Percentiles rank a stretch among this genome's conserved stretches.
These are phyloP conservation scores for Arthrobotrys sphaeroides DNA, from an alignment of 2,329 filamentous ascomycete species.

Conservation along the genomic window DNA sequence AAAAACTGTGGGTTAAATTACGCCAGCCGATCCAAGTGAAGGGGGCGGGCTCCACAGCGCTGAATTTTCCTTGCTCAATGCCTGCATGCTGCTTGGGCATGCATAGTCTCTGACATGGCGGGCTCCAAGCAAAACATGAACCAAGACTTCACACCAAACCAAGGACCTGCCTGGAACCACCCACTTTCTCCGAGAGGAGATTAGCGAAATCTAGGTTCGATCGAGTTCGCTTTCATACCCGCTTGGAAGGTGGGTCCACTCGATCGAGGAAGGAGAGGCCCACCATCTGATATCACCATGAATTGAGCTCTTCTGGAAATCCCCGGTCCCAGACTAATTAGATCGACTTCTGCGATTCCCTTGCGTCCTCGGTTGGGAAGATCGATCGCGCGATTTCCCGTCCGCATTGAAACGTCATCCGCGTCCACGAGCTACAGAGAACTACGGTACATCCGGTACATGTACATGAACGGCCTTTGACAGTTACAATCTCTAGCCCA, in stretches of 20 bases:
- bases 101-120: constrained; percentile 25
- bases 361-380: constrained; percentile 5
- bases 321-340: not conserved
- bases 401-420: constrained; percentile 6
- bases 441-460: not conserved
- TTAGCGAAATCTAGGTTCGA: constrained; percentile 48
- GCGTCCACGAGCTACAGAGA: not conserved
- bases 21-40: constrained; percentile 37
- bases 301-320: not conserved
- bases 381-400: constrained; percentile 45
- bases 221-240: constrained; percentile 29
- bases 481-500: not conserved
- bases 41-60: constrained; percentile 19
- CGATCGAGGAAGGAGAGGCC: constrained; percentile 3
- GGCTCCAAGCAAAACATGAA: constrained; percentile 1
- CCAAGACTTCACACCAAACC: constrained; percentile 8
- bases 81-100: constrained; percentile 18
- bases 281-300: not conserved
- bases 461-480: not conserved
- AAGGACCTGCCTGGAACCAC: constrained; percentile 29
- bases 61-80: constrained; percentile 30
- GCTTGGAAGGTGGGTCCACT: constrained; percentile 43
- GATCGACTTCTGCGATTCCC: not conserved
- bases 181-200: constrained; percentile 32
- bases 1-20: constrained; percentile 23